A percentile compares a stretch with the other conserved stretches of the same genome.
Conservation (phyloP, 345 rosid genomes). For the Lagerstroemia speciosa region DNA sequence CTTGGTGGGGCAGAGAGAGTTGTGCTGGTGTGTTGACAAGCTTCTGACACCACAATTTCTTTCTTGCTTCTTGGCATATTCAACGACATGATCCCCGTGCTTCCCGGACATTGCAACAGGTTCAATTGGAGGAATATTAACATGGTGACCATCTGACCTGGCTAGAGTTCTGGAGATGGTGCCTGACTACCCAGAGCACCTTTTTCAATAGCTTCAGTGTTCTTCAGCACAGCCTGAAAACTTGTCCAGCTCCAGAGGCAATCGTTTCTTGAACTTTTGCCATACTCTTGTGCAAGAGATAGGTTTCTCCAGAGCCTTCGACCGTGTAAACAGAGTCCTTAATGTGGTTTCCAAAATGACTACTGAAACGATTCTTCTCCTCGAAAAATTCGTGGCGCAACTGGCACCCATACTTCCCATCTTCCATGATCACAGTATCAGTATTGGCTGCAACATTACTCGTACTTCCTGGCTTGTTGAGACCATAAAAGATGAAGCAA, state of each 20-base stretch:
- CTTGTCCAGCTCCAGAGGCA: background rate
- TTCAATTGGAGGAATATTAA: background rate
- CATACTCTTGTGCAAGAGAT: background rate
- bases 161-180: background rate
- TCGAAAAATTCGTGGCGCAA: constrained; percentile 30
- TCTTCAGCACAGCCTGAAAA: background rate
- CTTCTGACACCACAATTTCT: constrained; percentile 11
- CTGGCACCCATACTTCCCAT: constrained; percentile 46
- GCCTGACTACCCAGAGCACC: background rate
- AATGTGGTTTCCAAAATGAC: constrained; percentile 40
- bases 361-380: constrained; percentile 28
- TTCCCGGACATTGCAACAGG: background rate
- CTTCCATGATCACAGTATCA: constrained; percentile 25
- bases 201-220: background rate
- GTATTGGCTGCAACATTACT: constrained; percentile 12
- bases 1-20: constrained; percentile 23
- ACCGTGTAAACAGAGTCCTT: constrained; percentile 29
- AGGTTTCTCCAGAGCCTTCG: constrained; percentile 19
- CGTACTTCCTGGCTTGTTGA: constrained; percentile 22
- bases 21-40: constrained; percentile 4
- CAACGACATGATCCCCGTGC: constrained; percentile 3
- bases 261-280: background rate
- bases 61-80: constrained; percentile 11
- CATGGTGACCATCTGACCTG: constrained; percentile 1
- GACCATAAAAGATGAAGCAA: constrained; percentile 31